phyloP scores from a whole-genome alignment of 495 filamentous ascomycete genomes.

The Neurospora sp. region DNA sequence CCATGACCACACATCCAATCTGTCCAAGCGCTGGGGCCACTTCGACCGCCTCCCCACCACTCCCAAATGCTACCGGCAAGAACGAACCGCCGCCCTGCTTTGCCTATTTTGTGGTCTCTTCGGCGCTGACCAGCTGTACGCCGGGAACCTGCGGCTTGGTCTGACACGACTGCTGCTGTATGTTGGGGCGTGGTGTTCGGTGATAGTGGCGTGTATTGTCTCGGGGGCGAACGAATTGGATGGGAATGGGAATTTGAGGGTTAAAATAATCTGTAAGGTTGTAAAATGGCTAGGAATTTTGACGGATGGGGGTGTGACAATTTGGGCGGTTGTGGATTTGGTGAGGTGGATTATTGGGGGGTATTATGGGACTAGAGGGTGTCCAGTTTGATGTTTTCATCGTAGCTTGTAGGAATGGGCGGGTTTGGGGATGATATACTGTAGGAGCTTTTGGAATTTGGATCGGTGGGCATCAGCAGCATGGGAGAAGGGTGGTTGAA shows the following conservation, averaged over 20 bases:
- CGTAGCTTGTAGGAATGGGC: too few relatives aligned
- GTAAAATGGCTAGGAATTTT: background rate
- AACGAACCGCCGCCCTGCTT: background rate
- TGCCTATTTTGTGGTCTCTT: background rate
- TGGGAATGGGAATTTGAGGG: background rate
- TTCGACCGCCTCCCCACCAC: background rate
- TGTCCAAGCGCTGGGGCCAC: background rate
- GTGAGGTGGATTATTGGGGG: background rate
- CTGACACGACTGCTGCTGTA: background rate
- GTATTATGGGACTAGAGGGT: background rate
- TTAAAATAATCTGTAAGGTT: background rate
- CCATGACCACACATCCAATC: background rate
- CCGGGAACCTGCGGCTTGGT: background rate
- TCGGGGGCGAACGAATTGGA: background rate
- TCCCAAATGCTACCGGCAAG: background rate
- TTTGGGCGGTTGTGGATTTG: background rate
- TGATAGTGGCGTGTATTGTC: fast-evolving
- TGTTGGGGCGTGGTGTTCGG: background rate
- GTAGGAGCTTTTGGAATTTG: too few relatives aligned
- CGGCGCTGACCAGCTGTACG: background rate
- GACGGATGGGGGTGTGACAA: background rate
- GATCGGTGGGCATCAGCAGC: too few relatives aligned
- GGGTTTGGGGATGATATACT: too few relatives aligned
- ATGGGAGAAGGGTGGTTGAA: too few relatives aligned
- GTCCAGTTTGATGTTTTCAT: background rate